These are phyloP conservation scores for Leccinum subfulvum DNA, from an alignment of 1,284 basidiomycete genomes.

Conservation along the genomic window DNA sequence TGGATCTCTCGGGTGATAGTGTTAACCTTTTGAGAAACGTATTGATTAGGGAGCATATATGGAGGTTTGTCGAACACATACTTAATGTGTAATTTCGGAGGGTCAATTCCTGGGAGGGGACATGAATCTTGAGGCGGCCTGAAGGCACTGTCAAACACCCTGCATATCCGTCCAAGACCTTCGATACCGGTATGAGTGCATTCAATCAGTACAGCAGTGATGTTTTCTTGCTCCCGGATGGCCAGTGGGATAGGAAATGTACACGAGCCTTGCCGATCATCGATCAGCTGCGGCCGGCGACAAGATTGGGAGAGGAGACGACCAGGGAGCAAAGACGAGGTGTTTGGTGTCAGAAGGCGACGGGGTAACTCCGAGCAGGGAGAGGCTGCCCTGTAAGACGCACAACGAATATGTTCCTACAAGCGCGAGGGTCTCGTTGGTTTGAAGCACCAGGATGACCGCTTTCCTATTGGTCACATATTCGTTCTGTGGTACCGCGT, in stretches of 20 bases:
- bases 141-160: constrained; percentile 61
- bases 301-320: constrained; percentile 62
- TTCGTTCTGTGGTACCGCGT: constrained; percentile 5
- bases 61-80: constrained; percentile 36
- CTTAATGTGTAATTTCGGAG: constrained; percentile 54
- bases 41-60: not conserved
- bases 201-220: constrained; percentile 53
- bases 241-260: constrained; percentile 14
- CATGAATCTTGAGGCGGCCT: constrained; percentile 40
- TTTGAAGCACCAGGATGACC: constrained; percentile 42
- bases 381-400: constrained; percentile 55
- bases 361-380: constrained; percentile 50
- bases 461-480: constrained; percentile 14
- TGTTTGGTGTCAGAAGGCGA: constrained; percentile 41
- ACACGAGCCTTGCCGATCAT: constrained; percentile 20
- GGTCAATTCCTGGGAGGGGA: constrained; percentile 34
- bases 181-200: constrained; percentile 58
- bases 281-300: constrained; percentile 27
- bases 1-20: constrained; percentile 43
- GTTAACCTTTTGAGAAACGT: constrained; percentile 37
- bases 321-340: constrained; percentile 63
- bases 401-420: constrained; percentile 55
- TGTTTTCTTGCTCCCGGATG: constrained; percentile 20
- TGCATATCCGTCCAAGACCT: constrained; percentile 60
- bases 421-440: constrained; percentile 53